These are phyloP conservation scores for Fusarium udum DNA, from an alignment of 2,329 filamentous ascomycete species.

Conservation along the genomic window DNA sequence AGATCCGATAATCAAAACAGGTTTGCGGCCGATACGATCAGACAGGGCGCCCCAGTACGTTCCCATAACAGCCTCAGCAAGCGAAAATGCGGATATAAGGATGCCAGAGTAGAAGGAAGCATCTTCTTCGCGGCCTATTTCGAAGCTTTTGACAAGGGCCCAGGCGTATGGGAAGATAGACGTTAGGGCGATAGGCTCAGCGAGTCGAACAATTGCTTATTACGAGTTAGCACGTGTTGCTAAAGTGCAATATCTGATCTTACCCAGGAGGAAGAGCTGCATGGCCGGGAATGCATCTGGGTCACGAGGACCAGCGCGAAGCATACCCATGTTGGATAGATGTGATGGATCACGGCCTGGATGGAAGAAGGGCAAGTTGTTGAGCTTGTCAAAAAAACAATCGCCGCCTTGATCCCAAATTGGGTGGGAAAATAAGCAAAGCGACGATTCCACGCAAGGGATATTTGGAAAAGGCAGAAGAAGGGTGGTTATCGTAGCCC, in stretches of 20 bases:
- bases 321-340: constrained; percentile 58
- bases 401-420: constrained; percentile 1
- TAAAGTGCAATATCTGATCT: constrained; percentile 56
- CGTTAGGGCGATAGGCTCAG: constrained; percentile 91
- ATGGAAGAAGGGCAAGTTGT: background rate
- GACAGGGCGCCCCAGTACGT: constrained; percentile 90
- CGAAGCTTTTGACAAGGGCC: constrained; percentile 80
- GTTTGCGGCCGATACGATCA: constrained; percentile 85
- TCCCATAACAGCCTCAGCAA: constrained; percentile 83
- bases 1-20: constrained; percentile 83
- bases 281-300: constrained; percentile 80
- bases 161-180: constrained; percentile 94
- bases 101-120: constrained; percentile 89
- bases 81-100: constrained; percentile 85
- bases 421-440: background rate
- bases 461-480: constrained; percentile 3
- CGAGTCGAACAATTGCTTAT: constrained; percentile 87
- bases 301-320: constrained; percentile 63
- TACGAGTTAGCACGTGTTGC: constrained; percentile 41
- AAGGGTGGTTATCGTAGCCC: constrained; percentile 1
- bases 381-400: constrained; percentile 7
- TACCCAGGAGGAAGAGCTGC: constrained; percentile 87
- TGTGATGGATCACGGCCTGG: background rate
- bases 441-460: background rate
- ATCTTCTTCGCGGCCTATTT: constrained; percentile 76